A percentile compares a stretch with the other conserved stretches of the same genome.
These are phyloP conservation scores for Globisporangium recalcitrans DNA, from an alignment of 352 stramenopile species.

Conservation along the genomic window DNA sequence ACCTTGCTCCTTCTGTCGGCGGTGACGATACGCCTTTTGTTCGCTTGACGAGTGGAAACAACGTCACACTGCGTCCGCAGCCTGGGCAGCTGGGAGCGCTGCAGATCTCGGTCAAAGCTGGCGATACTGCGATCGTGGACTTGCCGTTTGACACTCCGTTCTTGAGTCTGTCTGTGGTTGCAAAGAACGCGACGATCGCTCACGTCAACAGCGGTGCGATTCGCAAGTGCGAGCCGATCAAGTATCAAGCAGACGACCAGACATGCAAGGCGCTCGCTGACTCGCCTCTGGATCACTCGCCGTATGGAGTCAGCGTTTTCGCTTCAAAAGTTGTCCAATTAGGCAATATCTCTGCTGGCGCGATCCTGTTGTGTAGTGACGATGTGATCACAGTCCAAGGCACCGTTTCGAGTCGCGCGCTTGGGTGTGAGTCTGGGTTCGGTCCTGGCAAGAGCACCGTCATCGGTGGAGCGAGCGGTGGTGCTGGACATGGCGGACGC, in stretches of 20 bases:
- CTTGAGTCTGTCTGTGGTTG: slow-evolving; percentile 35
- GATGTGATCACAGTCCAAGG: slow-evolving; percentile 34
- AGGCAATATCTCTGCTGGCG: slow-evolving; percentile 47
- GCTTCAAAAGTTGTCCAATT: slow-evolving; percentile 31
- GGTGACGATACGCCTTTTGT: slow-evolving; percentile 13
- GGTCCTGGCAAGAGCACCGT: slow-evolving; percentile 55
- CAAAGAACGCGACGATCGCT: slow-evolving; percentile 38
- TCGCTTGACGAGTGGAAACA: slow-evolving; percentile 27
- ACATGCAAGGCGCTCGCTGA: slow-evolving; percentile 31
- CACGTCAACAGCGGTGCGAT: slow-evolving; percentile 47
- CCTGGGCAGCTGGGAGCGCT: slow-evolving; percentile 43
- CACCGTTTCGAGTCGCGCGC: slow-evolving; percentile 29
- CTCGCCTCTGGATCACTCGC: slow-evolving; percentile 8
- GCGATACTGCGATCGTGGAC: slow-evolving; percentile 28
- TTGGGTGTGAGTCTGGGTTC: slow-evolving; percentile 45
- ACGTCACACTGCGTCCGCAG: slow-evolving; percentile 44
- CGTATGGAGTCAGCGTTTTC: slow-evolving; percentile 46
- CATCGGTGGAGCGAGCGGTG: slow-evolving; percentile 45
- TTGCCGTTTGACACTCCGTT: slow-evolving; percentile 61
- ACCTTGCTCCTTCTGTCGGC: too few species aligned
- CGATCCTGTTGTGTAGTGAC: slow-evolving; percentile 52
- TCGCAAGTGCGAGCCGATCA: slow-evolving; percentile 32
- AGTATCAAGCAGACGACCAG: slow-evolving; percentile 32
- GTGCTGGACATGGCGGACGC: slow-evolving; percentile 59
- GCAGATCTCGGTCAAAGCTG: slow-evolving; percentile 27